phyloP scores from a whole-genome alignment of 208 protist genomes.

The Leishmania amazonensis region DNA sequence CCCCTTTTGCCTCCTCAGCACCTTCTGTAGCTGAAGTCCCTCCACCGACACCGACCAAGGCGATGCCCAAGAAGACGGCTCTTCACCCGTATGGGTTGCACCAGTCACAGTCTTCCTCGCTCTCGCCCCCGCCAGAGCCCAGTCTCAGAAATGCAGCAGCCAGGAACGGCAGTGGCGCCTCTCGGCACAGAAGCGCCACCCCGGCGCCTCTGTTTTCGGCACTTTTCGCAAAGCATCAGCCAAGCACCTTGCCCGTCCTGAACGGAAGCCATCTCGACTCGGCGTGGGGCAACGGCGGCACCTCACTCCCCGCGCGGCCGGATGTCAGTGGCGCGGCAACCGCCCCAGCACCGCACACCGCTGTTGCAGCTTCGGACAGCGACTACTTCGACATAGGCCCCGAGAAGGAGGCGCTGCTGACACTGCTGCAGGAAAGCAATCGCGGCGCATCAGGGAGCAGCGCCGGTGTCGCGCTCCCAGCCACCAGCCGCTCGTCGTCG shows the following conservation, averaged over 20 bases:
- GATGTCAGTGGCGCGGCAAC: neutral
- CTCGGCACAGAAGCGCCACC: neutral
- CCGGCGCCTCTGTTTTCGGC: slow-evolving; percentile 7
- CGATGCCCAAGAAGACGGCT: neutral
- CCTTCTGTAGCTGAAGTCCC: neutral
- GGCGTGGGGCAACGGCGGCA: slow-evolving; percentile 7
- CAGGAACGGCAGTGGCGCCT: neutral
- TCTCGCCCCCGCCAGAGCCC: neutral
- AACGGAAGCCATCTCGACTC: slow-evolving; percentile 23
- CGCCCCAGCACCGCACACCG: neutral
- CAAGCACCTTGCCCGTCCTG: neutral
- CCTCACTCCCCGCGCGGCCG: neutral
- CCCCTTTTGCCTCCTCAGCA: neutral
- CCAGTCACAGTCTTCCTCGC: slow-evolving; percentile 1
- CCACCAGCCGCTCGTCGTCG: slow-evolving; percentile 3
- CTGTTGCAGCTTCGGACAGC: neutral
- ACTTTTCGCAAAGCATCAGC: slow-evolving; percentile 4
- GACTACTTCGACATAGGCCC: slow-evolving; percentile 47
- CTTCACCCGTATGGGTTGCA: neutral
- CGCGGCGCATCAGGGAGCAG: neutral
- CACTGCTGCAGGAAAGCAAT: slow-evolving; percentile 23
- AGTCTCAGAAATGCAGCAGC: neutral
- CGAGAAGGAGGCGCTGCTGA: slow-evolving; percentile 49
- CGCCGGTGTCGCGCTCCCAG: neutral
- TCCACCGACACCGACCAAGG: neutral